Evolutionary conservation across 345 rosid genomes (phyloP).

Genomic region (Eucalyptus pumila): DNA sequence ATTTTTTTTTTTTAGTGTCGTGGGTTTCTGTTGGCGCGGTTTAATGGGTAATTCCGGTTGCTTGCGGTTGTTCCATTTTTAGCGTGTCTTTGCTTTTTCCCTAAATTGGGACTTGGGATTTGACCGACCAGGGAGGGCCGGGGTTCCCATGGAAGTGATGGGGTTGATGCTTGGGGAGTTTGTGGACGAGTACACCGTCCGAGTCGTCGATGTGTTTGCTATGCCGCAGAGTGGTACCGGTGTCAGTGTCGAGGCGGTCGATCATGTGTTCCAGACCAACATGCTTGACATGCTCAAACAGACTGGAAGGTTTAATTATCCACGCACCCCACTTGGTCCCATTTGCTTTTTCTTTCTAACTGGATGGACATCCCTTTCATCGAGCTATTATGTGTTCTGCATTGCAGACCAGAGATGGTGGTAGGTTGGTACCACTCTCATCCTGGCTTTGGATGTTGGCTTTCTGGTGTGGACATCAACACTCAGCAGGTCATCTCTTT

Average conservation of each 20-base stretch:
- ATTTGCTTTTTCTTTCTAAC: not conserved
- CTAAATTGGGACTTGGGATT: not conserved
- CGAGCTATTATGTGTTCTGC: not conserved
- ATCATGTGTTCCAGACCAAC: conserved; percentile 95
- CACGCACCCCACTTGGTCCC: not conserved
- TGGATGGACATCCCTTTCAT: not conserved
- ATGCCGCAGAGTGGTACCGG: conserved; percentile 99
- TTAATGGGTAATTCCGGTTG: too few species aligned
- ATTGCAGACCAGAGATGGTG: conserved; percentile 93
- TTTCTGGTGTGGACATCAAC: conserved; percentile 96
- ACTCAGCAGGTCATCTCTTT: conserved; percentile 67
- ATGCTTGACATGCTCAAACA: conserved; percentile 99
- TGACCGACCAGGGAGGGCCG: conserved; percentile 70
- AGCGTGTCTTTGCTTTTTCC: not conserved
- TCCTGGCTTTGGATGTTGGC: conserved; percentile 99
- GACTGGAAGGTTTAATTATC: conserved; percentile 62
- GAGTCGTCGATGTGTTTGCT: conserved; percentile 96
- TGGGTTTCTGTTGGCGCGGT: too few species aligned
- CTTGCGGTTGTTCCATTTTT: too few species aligned
- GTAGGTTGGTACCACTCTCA: conserved; percentile 99
- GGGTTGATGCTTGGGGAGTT: conserved; percentile 99
- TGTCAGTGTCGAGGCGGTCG: conserved; percentile 98
- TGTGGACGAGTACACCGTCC: conserved; percentile 95
- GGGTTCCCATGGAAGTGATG: conserved; percentile 99
- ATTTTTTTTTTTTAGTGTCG: too few species aligned